These are phyloP conservation scores for Platanthera zijinensis DNA, from an alignment of 106 monocot species.

Conservation along the genomic window DNA sequence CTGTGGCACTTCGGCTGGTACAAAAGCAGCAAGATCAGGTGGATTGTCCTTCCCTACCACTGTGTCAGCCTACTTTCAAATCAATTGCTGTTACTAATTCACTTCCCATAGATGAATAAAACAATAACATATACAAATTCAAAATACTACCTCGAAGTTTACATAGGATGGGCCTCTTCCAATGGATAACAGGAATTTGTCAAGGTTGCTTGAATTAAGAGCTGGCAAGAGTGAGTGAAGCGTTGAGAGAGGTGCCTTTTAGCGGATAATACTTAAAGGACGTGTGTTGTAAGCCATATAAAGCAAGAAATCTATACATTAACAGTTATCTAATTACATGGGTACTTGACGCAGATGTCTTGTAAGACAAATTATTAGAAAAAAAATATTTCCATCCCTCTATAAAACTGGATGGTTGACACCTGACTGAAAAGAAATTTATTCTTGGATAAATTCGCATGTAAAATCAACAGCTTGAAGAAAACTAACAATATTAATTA, in stretches of 20 bases:
- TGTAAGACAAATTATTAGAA: not conserved
- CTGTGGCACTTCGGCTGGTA: conserved; percentile 41
- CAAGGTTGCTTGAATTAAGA: conserved; percentile 55
- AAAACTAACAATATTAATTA: not conserved
- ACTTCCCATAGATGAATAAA: not conserved
- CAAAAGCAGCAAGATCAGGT: conserved; percentile 80
- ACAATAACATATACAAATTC: conserved; percentile 2
- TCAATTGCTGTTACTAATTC: conserved; percentile 1
- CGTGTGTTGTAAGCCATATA: not conserved
- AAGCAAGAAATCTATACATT: not conserved
- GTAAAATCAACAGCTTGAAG: not conserved
- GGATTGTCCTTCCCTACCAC: conserved; percentile 80
- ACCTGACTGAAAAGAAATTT: not conserved
- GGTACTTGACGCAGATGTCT: not conserved
- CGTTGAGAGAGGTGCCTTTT: not conserved
- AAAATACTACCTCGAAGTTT: conserved; percentile 68
- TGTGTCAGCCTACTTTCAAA: conserved; percentile 49
- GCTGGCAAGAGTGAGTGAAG: conserved; percentile 30
- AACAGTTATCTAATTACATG: not conserved
- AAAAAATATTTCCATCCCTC: not conserved
- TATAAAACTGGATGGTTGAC: not conserved
- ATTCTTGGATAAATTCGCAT: not conserved
- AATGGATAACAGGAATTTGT: conserved; percentile 78
- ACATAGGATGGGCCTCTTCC: conserved; percentile 72
- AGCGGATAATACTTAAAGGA: not conserved